Conservation (phyloP, 495 filamentous ascomycete genomes). For the Penicillium psychrofluorescens region DNA sequence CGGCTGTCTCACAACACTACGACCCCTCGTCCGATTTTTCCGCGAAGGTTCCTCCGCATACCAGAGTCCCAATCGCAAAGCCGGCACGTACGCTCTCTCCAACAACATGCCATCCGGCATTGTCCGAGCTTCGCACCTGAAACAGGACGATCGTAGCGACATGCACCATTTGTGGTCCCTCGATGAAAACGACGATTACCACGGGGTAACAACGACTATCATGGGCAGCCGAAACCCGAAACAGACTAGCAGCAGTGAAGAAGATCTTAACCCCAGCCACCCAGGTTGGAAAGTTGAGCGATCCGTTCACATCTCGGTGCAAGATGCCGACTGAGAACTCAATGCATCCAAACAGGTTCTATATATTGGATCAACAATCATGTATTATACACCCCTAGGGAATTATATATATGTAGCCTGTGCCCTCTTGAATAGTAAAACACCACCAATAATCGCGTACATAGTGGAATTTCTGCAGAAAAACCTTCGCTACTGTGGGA, state of each 20-base stretch:
- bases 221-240: conserved; percentile 9
- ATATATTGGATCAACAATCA: too few species aligned
- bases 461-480: too few species aligned
- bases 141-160: conserved; percentile 5
- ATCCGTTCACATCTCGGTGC: conserved; percentile 20
- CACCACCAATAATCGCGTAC: too few species aligned
- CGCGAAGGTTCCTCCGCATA: conserved; percentile 19
- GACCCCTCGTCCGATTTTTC: conserved; percentile 29
- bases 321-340: conserved; percentile 4
- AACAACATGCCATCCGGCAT: conserved; percentile 8
- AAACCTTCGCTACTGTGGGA: too few species aligned
- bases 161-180: conserved; percentile 14
- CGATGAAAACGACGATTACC: conserved; percentile 11
- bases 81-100: conserved; percentile 13
- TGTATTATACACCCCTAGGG: too few species aligned
- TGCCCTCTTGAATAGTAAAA: too few species aligned
- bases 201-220: conserved; percentile 21
- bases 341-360: too few species aligned
- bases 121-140: conserved; percentile 5
- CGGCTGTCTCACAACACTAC: conserved; percentile 30
- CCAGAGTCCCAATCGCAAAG: conserved; percentile 5
- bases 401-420: too few species aligned
- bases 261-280: conserved; percentile 13
- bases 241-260: conserved; percentile 13
- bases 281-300: conserved; percentile 18